Percentiles rank a stretch among this genome's conserved stretches.
Conservation (phyloP, 257 asterid species). For the Solanum dulcamara region DNA sequence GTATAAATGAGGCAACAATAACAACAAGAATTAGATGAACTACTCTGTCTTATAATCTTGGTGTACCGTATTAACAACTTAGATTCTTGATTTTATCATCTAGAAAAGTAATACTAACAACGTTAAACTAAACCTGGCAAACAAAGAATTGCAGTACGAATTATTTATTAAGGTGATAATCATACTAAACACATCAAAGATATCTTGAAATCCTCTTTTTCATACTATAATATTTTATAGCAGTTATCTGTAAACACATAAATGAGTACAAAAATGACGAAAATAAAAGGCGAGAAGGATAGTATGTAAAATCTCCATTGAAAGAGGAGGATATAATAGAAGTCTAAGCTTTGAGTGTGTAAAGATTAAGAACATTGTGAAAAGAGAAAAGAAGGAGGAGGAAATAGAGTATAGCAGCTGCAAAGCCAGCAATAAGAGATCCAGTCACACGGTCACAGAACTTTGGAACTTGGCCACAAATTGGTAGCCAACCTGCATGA, state of each 20-base stretch:
- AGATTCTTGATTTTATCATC: neutral
- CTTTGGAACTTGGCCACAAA: constrained; percentile 77
- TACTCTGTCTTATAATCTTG: neutral
- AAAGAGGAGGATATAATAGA: neutral
- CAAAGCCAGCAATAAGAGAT: constrained; percentile 59
- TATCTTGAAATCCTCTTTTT: neutral
- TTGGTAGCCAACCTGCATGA: constrained; percentile 88
- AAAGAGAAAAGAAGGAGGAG: constrained; percentile 48
- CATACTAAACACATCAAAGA: neutral
- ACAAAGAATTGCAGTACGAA: neutral
- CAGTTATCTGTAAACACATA: neutral
- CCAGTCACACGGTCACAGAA: constrained; percentile 52
- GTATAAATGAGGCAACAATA: neutral
- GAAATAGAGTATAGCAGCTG: constrained; percentile 44
- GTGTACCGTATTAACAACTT: neutral
- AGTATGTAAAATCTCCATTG: neutral
- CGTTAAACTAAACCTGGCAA: neutral
- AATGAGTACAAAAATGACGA: neutral
- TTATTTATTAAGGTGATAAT: neutral
- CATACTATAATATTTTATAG: neutral
- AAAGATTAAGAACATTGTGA: constrained; percentile 40
- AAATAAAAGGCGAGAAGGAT: neutral
- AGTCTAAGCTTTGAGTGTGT: constrained; percentile 26
- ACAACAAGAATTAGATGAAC: neutral
- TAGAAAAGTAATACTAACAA: neutral